Conservation (phyloP, 2,329 filamentous ascomycete genomes). For the Diaporthe australafricana region DNA sequence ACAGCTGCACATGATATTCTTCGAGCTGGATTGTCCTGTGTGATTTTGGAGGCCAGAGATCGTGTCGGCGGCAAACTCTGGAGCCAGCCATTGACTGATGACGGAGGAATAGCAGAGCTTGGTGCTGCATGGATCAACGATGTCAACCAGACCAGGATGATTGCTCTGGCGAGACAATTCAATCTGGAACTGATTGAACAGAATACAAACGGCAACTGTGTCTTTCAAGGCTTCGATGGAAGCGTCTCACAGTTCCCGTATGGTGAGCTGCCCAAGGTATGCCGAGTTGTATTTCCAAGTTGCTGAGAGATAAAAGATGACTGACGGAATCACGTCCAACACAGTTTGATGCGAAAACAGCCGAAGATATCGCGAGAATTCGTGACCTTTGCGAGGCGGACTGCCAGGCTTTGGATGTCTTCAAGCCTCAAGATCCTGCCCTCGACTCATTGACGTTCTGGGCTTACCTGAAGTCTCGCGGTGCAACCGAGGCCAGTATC, state of each 20-base stretch:
- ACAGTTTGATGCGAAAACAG: background rate
- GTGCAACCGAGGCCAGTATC: slow-evolving; percentile 41
- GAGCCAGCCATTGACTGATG: slow-evolving; percentile 48
- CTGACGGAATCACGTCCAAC: slow-evolving; percentile 28
- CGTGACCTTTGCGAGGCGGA: background rate
- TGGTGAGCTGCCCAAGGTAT: slow-evolving; percentile 19
- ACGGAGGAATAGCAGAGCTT: slow-evolving; percentile 57
- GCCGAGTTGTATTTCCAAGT: background rate
- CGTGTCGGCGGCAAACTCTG: slow-evolving; percentile 65
- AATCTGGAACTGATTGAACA: slow-evolving; percentile 59
- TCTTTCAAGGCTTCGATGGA: slow-evolving; percentile 55
- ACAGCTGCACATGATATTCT: slow-evolving; percentile 50
- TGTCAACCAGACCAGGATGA: slow-evolving; percentile 60
- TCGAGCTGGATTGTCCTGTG: slow-evolving; percentile 50
- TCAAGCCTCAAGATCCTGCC: background rate
- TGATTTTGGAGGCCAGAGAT: slow-evolving; percentile 61
- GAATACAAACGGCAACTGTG: slow-evolving; percentile 56
- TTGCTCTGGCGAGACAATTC: slow-evolving; percentile 52
- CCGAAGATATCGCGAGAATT: background rate
- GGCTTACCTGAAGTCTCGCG: background rate
- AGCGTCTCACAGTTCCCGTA: slow-evolving; percentile 10
- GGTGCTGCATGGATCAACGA: slow-evolving; percentile 73
- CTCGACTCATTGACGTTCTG: slow-evolving; percentile 10
- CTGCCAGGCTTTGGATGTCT: slow-evolving; percentile 1
- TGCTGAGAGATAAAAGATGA: slow-evolving; percentile 31